These are phyloP conservation scores for Stellera chamaejasme DNA, from an alignment of 345 rosid species.

Conservation along the genomic window DNA sequence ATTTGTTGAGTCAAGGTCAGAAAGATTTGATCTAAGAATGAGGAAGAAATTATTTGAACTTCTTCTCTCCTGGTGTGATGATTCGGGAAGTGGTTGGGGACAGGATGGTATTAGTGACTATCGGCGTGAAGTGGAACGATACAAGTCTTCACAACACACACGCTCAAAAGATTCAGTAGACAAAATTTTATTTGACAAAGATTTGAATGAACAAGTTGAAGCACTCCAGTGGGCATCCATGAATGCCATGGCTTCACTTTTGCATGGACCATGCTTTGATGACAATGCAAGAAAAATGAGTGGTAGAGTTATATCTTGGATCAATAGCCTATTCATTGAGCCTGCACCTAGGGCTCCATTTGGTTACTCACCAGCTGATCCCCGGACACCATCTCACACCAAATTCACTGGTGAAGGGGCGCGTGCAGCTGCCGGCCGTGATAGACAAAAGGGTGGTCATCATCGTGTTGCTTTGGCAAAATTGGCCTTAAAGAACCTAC, in stretches of 20 bases:
- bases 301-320: conserved; percentile 94
- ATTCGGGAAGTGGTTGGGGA: conserved; percentile 74
- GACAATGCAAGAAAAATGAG: conserved; percentile 99
- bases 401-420: conserved; percentile 78
- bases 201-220: conserved; percentile 84
- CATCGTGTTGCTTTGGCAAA: conserved; percentile 90
- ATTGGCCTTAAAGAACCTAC: conserved; percentile 93
- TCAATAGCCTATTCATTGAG: conserved; percentile 91
- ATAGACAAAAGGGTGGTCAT: conserved; percentile 79
- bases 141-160: conserved; percentile 83
- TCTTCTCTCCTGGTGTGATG: conserved; percentile 92
- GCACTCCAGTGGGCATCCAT: conserved; percentile 96
- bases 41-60: conserved; percentile 88
- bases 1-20: conserved; percentile 88
- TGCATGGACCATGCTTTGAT: conserved; percentile 96
- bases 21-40: conserved; percentile 78
- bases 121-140: conserved; percentile 96
- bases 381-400: conserved; percentile 86
- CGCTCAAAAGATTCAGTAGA: conserved; percentile 93
- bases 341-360: conserved; percentile 93
- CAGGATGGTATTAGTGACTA: conserved; percentile 81
- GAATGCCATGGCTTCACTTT: conserved; percentile 96
- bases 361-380: conserved; percentile 95
- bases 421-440: conserved; percentile 80
- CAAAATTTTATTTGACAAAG: conserved; percentile 90